Evolutionary conservation across 306 rosid species (phyloP).

Genomic region (Pterocarpus santalinus): DNA sequence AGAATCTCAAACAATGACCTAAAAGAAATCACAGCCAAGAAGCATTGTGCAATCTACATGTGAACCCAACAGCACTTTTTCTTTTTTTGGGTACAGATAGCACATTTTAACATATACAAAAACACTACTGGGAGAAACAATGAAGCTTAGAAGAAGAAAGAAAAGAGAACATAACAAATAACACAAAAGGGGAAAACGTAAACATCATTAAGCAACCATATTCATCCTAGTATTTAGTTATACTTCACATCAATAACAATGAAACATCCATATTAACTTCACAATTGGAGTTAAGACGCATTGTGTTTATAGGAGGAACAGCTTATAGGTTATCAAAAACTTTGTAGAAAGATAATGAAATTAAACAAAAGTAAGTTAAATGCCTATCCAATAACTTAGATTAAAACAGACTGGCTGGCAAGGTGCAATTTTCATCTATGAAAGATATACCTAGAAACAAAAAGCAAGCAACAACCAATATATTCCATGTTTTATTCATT

Average conservation of each 20-base stretch:
- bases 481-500: constrained; percentile 28
- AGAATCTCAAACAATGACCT: background rate
- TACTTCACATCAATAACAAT: background rate
- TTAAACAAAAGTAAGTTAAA: background rate
- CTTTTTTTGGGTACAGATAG: background rate
- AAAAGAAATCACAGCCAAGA: background rate
- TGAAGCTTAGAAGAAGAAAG: background rate
- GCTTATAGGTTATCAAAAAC: background rate
- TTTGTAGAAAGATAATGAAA: background rate
- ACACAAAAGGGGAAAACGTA: background rate
- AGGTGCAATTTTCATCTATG: background rate
- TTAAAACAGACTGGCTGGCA: background rate
- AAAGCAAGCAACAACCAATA: background rate
- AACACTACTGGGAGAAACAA: background rate
- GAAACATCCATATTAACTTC: background rate
- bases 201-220: background rate
- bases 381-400: constrained; percentile 24
- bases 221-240: background rate
- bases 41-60: background rate
- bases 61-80: background rate
- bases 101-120: background rate
- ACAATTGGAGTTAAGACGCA: background rate
- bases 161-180: background rate
- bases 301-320: background rate
- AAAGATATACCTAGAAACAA: constrained; percentile 6